Evolutionary conservation across 345 rosid genomes (phyloP), one percentile per base, ranked within the genome.

Genomic region (Lepidium sativum): DNA sequence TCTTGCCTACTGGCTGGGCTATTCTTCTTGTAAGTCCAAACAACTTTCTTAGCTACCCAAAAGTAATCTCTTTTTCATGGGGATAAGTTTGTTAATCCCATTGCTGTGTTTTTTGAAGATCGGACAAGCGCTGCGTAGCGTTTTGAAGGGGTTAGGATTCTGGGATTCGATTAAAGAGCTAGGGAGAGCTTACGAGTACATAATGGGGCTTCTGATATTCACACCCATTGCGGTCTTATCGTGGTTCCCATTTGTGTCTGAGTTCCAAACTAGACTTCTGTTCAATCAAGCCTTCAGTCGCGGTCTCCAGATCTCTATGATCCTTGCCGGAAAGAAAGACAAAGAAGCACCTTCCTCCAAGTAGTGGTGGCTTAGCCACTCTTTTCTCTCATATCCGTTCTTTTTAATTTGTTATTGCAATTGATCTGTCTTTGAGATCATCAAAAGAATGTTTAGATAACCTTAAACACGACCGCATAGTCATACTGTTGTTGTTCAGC

Each of bases 281-380:
- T 95, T 94, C 82, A 91, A 94, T 75, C 99, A 88, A 72, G 99
- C 99, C 29, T 79, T 94, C 41, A 86, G 99, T 54, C 85, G 94
- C 80, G 97, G 99, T 63, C 82, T 94, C 49, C 95, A 85, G 78
- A 95, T 91, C 59, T 86, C 99, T 16, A 85, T 82, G 92, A 91
- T 95, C 82, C 88, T 82, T 0, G 54, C 84, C 0, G 82, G 97
- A 10, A 85, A 59, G 77, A 79, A 82, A 78, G 92, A 88, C 49
- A 73, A 73, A 66, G 72, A 59, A 4, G 8, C 50, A 25, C 76
- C 71, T 70, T 54, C 75, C 33, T 20, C 64, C 43, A 71, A 71
- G 52, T 63, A 63, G 75, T 50, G n/a, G n/a, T n/a, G 15, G 21
- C 43, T 40, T 51, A 67, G 32, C 18, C 27, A 8, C 7, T 43